phyloP scores from a whole-genome alignment of 805 yeast species.

The Candida montana region DNA sequence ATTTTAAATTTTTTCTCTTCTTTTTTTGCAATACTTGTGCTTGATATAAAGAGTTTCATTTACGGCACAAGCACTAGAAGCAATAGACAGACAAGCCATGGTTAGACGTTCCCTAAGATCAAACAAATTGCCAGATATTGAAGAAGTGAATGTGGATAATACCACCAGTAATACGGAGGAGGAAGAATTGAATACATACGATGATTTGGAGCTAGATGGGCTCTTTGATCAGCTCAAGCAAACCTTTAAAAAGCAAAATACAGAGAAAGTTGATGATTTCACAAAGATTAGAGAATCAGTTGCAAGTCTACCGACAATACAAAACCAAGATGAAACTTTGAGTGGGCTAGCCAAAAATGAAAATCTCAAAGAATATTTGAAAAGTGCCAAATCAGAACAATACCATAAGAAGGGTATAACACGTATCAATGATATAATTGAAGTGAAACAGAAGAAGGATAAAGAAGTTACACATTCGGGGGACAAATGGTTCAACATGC shows the following conservation, averaged over 20 bases:
- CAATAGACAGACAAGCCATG: neutral
- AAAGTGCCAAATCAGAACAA: constrained; percentile 9
- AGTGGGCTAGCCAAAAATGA: constrained; percentile 6
- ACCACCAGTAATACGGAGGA: neutral
- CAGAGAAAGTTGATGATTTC: constrained; percentile 23
- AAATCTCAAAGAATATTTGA: constrained; percentile 24
- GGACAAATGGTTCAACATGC: constrained; percentile 73
- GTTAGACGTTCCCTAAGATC: neutral
- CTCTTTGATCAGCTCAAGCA: constrained; percentile 28
- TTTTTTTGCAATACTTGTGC: too few species aligned
- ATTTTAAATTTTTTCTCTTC: neutral
- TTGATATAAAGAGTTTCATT: too few species aligned
- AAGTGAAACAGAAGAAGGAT: constrained; percentile 16
- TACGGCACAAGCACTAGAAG: too few species aligned
- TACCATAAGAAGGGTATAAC: constrained; percentile 17
- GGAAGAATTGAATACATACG: constrained; percentile 7
- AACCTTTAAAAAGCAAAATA: constrained; percentile 5
- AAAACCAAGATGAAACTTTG: constrained; percentile 9
- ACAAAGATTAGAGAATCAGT: constrained; percentile 31
- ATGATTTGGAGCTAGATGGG: constrained; percentile 26
- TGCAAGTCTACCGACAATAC: constrained; percentile 37
- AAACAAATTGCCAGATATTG: constrained; percentile 2
- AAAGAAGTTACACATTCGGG: constrained; percentile 36
- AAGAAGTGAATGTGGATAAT: neutral
- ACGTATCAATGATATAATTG: constrained; percentile 46